These are phyloP conservation scores for Zygoascus hellenicus DNA, from an alignment of 1,139 yeast genomes.

Conservation along the genomic window DNA sequence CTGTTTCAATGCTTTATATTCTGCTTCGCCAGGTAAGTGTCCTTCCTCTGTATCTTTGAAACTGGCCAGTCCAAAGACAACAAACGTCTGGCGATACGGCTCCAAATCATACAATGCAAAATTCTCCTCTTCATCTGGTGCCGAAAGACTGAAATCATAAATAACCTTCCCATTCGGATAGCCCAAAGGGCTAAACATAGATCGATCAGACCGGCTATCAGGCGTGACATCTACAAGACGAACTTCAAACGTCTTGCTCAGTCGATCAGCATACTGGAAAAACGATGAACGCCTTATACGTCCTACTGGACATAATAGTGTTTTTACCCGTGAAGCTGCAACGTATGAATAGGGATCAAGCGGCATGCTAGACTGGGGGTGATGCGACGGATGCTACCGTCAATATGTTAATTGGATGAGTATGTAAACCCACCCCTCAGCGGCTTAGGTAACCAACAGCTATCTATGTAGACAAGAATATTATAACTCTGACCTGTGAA, in stretches of 20 bases:
- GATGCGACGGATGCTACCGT: too few species aligned
- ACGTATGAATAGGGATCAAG: slow-evolving; percentile 42
- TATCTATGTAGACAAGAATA: too few species aligned
- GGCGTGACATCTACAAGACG: slow-evolving; percentile 72
- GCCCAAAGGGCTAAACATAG: slow-evolving; percentile 72
- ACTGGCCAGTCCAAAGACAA: slow-evolving; percentile 56
- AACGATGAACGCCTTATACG: slow-evolving; percentile 47
- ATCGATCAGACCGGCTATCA: slow-evolving; percentile 43
- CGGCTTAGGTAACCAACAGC: too few species aligned
- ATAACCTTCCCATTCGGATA: slow-evolving; percentile 71
- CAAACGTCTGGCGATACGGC: slow-evolving; percentile 61
- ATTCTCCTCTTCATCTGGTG: slow-evolving; percentile 48
- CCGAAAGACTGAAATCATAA: slow-evolving; percentile 48
- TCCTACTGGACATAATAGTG: slow-evolving; percentile 68
- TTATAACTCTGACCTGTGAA: too few species aligned
- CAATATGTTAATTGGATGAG: too few species aligned
- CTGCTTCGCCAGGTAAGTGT: slow-evolving; percentile 27
- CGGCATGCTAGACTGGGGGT: slow-evolving; percentile 17
- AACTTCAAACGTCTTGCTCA: slow-evolving; percentile 55
- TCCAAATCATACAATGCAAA: slow-evolving; percentile 79
- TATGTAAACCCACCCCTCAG: too few species aligned
- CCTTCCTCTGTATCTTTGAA: slow-evolving; percentile 36
- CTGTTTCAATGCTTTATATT: slow-evolving; percentile 36
- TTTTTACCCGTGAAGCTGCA: slow-evolving; percentile 60
- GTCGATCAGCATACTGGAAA: slow-evolving; percentile 39